phyloP scores from a whole-genome alignment of 1,139 yeast genomes.

The Spencermartinsiella ligniputridi region DNA sequence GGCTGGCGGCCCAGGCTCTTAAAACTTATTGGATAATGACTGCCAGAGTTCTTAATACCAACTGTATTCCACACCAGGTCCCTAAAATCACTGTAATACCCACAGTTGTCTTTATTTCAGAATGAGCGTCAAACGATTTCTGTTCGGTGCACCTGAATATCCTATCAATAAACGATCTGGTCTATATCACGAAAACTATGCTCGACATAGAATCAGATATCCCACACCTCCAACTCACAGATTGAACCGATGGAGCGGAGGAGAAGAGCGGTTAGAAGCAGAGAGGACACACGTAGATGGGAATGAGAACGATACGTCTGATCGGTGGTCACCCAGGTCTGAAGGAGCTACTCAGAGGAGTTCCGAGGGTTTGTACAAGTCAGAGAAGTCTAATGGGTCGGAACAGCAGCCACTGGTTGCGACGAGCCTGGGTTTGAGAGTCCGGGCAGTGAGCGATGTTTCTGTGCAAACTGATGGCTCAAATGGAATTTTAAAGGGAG shows the following conservation, averaged over 20 bases:
- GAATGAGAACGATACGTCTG: no score
- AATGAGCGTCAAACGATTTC: slow-evolving; percentile 7
- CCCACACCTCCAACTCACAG: slow-evolving; percentile 12
- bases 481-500: no score
- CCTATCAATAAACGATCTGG: slow-evolving; percentile 5
- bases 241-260: slow-evolving; percentile 1
- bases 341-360: no score
- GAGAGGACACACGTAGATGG: neutral
- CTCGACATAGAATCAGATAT: slow-evolving; percentile 9
- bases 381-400: no score
- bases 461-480: no score
- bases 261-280: neutral
- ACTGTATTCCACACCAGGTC: neutral
- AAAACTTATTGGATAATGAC: no score
- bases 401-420: no score
- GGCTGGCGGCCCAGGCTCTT: no score
- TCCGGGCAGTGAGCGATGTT: no score
- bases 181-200: slow-evolving; percentile 5
- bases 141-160: slow-evolving; percentile 4
- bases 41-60: neutral
- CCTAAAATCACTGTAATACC: neutral
- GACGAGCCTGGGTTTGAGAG: no score
- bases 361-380: no score
- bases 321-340: no score
- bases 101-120: neutral